A percentile compares a stretch with the other conserved stretches of the same genome.
Evolutionary conservation across 164 flowering plant species (phyloP).

Genomic region (Hamamelis virginiana): DNA sequence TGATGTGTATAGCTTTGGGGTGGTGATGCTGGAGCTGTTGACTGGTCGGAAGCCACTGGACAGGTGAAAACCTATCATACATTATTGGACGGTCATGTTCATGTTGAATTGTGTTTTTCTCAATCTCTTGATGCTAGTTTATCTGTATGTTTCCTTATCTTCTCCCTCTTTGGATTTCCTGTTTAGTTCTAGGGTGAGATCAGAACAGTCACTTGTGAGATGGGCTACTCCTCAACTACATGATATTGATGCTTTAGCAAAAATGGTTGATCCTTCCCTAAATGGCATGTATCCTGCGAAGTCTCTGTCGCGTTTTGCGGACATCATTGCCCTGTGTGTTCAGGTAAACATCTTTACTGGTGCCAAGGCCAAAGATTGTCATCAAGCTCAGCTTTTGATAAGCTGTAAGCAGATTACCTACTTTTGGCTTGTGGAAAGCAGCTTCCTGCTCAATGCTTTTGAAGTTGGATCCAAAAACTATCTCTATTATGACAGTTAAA

Average conservation of each 20-base stretch:
- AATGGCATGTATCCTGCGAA: slow-evolving; percentile 97
- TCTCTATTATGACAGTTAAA: no score
- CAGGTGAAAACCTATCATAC: slow-evolving; percentile 44
- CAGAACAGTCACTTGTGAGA: slow-evolving; percentile 93
- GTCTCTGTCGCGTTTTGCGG: slow-evolving; percentile 95
- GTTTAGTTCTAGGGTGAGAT: slow-evolving; percentile 76
- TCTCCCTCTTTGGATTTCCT: slow-evolving; percentile 1
- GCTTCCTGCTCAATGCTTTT: no score
- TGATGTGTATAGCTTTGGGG: slow-evolving; percentile 98
- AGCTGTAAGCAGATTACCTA: no score
- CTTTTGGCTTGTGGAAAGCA: no score
- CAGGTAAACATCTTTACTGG: slow-evolving; percentile 53
- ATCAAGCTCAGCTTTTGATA: no score
- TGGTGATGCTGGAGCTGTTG: slow-evolving; percentile 92
- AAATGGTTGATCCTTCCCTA: slow-evolving; percentile 91
- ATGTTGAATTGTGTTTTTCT: not conserved
- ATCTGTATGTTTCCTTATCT: slow-evolving; percentile 2
- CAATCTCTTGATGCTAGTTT: slow-evolving; percentile 7
- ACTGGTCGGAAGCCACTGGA: slow-evolving; percentile 96
- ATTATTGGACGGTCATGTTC: not conserved
- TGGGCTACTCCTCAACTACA: slow-evolving; percentile 99
- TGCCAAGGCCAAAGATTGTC: not conserved
- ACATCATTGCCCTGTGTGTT: slow-evolving; percentile 88
- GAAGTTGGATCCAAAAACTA: no score
- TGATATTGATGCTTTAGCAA: slow-evolving; percentile 92